Base-by-base conservation (phyloP, 305 asterid species). In the Rubia tinctorum region DNA sequence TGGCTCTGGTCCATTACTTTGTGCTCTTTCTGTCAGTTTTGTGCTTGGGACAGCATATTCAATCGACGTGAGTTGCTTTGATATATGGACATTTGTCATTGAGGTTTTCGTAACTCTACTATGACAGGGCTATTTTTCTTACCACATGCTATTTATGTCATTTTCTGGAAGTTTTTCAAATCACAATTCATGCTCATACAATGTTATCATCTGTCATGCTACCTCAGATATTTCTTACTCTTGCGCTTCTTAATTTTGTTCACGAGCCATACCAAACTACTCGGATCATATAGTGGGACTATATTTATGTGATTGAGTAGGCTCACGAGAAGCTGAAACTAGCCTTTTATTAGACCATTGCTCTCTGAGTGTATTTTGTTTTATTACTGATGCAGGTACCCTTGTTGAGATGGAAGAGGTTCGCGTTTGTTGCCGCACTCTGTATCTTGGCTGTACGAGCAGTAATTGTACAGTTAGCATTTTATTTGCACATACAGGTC, bases 391-490 rank as follows among this genome's bases (percentile, higher is more conserved):
- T 79, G 77, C 89, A 95, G 99, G 84, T 92, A 69, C 98, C 99
- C 2, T 76, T 90, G 82, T 76, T 95, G 77, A 89, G 99, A 84
- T 95, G 99, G 99, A 95, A 95, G 89, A 86, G 99, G 83, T 92
- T 88, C 79, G 97, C 98, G 23, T 78, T 92, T 51, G 84, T 92
- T 80, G 99, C 97, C 80, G 99, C 99, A 62, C 82, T 90, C 92
- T 95, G 99, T 88, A 95, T 95, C 83, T 90, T 95, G 51, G 96
- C 94, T 18, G 98, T 92, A 23, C 88, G 99, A 65, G 99, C 99
- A 10, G 90, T 95, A 73, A 92, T 95, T 56, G 99, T 95, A 66
- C 99, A 95, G 85, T 85, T 95, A 74, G 98, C 99, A 47, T 95
- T 95, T 80, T 95, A 82, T 88, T 82, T 92, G 86, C 99, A 95